Conservation (phyloP, 208 protist species). For the Trypanosoma scelopori region DNA sequence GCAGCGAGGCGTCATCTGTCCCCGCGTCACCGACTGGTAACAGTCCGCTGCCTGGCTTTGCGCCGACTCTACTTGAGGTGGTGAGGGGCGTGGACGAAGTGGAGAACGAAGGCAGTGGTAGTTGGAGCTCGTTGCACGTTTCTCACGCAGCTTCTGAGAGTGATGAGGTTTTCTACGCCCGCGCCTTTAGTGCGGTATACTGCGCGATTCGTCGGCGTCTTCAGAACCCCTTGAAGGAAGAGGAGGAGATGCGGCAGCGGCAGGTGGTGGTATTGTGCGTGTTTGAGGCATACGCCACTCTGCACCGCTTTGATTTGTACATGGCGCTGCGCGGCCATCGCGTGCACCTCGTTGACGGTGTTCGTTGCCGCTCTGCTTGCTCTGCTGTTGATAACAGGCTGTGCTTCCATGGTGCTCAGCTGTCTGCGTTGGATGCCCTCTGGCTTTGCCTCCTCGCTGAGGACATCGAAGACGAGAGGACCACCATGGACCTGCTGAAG, state of each 20-base stretch:
- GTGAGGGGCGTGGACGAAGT: background rate
- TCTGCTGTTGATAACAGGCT: conserved; percentile 4
- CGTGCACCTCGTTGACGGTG: conserved; percentile 57
- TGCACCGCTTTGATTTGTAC: conserved; percentile 68
- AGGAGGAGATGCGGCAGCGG: background rate
- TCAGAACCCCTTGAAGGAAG: background rate
- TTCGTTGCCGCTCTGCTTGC: background rate
- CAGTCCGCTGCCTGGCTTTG: background rate
- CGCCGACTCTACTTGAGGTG: background rate
- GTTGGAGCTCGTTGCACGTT: conserved; percentile 24
- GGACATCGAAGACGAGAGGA: conserved; percentile 35
- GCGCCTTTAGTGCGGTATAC: conserved; percentile 41
- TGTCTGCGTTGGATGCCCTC: conserved; percentile 31
- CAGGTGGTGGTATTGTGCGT: conserved; percentile 43
- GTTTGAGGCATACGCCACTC: conserved; percentile 59
- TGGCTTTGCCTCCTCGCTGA: conserved; percentile 75
- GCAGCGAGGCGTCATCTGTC: background rate
- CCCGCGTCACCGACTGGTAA: background rate
- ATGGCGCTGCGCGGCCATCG: conserved; percentile 72
- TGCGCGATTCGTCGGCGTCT: background rate
- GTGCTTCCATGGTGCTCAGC: background rate
- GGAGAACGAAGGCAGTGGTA: conserved; percentile 31
- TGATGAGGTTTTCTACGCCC: conserved; percentile 43
- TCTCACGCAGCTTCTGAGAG: conserved; percentile 26
- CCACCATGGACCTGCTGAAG: conserved; percentile 7